Base-by-base conservation (phyloP, 179 eudicot species). In the Gypsophila paniculata region DNA sequence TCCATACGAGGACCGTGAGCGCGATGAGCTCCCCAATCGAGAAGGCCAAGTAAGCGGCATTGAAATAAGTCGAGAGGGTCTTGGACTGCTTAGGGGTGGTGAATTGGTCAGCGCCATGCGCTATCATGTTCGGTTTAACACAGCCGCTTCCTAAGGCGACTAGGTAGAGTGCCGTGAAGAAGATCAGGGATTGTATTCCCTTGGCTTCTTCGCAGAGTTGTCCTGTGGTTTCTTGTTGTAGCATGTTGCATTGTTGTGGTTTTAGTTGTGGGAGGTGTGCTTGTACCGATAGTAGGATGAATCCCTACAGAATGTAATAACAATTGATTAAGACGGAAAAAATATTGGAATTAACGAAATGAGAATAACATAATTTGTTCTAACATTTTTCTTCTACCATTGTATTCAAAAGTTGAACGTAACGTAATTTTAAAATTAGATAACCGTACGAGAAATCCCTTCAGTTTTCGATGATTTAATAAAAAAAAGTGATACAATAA, bases 91-190 rank as follows among this genome's bases (percentile, higher is more conserved):
- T 84, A 13, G 85, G 78, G 19, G 84, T 78, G 26, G 73, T 71
- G 82, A 93, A 93, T 38, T 93, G 98, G 74, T 93, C 97, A 59
- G 86, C 98, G 8, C 98, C 98, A 80, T 89, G 93, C 54, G 98
- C 91, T 66, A 93, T 83, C 97, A 93, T 93, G 74, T 93, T 93
- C 0, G 97, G 98, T 75, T 93, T 93, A 0, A 93, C 89, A 68
- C 98, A 93, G 0, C 98, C 98, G 81, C 98, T 93, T 32, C 98
- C 98, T 49, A 93, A 26, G 18, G 98, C 98, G 65, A 93, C 98
- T 70, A 93, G 63, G 65, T 91, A 93, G 0, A 93, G 85, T 61
- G 97, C 97, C 65, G 84, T 79, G 70, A 85, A 93, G 62, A 93
- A 93, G 55, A 91, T 84, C 2, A 86, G 46, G 25, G 91, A 83